A percentile compares a stretch with the other conserved stretches of the same genome.
These are phyloP conservation scores for Aurinia saxatilis DNA, from an alignment of 345 rosid genomes.

Conservation along the genomic window DNA sequence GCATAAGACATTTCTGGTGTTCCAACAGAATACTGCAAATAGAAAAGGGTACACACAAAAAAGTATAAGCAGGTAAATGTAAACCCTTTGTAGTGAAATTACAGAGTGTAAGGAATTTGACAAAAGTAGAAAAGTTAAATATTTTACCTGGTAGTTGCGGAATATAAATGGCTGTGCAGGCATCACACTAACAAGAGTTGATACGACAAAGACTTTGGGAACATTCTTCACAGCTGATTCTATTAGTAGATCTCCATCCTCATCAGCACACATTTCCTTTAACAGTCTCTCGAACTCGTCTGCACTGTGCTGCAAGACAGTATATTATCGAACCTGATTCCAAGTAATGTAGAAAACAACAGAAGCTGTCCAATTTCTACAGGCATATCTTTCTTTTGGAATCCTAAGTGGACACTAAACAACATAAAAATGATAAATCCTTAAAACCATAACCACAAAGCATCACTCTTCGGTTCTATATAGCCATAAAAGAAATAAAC, in stretches of 20 bases:
- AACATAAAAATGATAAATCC: background rate
- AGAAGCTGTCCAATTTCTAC: background rate
- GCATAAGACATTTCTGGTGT: conserved; percentile 81
- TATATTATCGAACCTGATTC: conserved; percentile 28
- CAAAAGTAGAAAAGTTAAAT: background rate
- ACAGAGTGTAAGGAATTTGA: background rate
- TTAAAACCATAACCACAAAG: background rate
- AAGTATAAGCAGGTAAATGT: background rate
- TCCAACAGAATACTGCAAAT: conserved; percentile 79
- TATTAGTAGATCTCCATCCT: conserved; percentile 87
- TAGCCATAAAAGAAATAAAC: background rate
- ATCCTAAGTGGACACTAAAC: background rate
- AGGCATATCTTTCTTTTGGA: background rate
- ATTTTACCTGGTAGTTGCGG: conserved; percentile 89
- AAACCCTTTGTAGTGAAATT: background rate
- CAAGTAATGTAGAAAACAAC: conserved; percentile 4
- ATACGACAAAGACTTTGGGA: conserved; percentile 93
- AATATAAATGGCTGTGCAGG: conserved; percentile 96
- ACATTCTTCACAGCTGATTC: conserved; percentile 86
- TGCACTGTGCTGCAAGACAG: conserved; percentile 93
- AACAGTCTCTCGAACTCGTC: conserved; percentile 91
- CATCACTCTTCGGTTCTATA: background rate
- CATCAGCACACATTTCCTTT: conserved; percentile 97
- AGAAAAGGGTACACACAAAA: conserved; percentile 1
- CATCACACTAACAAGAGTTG: conserved; percentile 86